Conservation (phyloP, 2,329 filamentous ascomycete genomes). For the Sporothrix mexicana region DNA sequence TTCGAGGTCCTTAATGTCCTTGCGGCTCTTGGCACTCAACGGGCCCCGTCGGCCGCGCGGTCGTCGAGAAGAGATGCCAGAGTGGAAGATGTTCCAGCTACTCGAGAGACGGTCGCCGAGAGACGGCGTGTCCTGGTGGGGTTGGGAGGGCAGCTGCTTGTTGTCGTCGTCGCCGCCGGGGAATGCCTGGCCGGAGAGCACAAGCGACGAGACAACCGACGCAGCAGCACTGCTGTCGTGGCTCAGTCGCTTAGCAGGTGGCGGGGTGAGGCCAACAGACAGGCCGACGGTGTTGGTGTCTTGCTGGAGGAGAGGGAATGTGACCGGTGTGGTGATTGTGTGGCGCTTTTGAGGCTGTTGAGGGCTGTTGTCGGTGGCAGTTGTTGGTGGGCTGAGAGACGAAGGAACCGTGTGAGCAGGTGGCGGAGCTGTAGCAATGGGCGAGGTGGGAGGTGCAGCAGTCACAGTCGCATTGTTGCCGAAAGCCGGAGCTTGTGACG, state of each 20-base stretch:
- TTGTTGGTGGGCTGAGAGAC: background rate
- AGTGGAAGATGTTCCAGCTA: conserved; percentile 39
- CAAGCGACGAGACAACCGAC: conserved; percentile 23
- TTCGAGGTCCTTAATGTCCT: conserved; percentile 43
- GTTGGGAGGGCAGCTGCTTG: background rate
- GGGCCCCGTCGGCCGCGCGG: conserved; percentile 43
- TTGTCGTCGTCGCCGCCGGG: conserved; percentile 18
- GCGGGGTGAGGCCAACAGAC: conserved; percentile 24
- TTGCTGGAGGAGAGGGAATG: conserved; percentile 30
- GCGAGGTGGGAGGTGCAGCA: background rate
- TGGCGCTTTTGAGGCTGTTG: conserved; percentile 23
- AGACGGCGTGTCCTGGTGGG: conserved; percentile 34
- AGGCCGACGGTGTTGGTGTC: conserved; percentile 28
- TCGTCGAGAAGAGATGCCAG: conserved; percentile 38
- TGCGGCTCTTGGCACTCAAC: conserved; percentile 42
- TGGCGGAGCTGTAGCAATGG: background rate
- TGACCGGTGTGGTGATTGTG: conserved; percentile 31
- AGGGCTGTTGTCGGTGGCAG: background rate
- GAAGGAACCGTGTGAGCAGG: background rate
- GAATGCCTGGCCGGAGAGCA: background rate
- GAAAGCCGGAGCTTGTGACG: background rate
- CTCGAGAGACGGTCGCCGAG: conserved; percentile 37
- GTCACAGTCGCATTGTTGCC: background rate
- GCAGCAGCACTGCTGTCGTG: conserved; percentile 31
- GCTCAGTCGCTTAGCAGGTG: conserved; percentile 17